Conservation (phyloP, 441 rosid genomes). For the Mallotus japonicus region DNA sequence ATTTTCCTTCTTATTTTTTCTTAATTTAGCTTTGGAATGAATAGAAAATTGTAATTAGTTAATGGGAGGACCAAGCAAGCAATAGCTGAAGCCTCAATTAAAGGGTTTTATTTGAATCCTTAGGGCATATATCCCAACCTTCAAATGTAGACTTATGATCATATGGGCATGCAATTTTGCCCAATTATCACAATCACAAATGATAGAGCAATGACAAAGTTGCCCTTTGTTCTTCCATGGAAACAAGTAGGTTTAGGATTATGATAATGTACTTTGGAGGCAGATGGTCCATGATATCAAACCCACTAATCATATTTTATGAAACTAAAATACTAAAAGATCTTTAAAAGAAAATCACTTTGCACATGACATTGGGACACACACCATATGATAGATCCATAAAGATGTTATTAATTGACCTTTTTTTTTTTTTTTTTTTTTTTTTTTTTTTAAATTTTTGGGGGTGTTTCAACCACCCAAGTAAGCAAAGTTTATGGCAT, state of each 20-base stretch:
- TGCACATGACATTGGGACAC: conserved; percentile 14
- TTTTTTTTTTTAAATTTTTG: too few relatives aligned
- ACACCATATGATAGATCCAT: conserved; percentile 23
- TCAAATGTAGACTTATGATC: conserved; percentile 8
- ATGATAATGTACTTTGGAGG: too few relatives aligned
- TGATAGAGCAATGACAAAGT: neutral
- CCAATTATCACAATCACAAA: neutral
- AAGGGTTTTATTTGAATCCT: neutral
- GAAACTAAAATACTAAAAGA: neutral
- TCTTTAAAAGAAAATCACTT: neutral
- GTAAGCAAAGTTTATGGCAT: neutral
- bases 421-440: neutral
- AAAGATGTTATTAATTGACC: neutral
- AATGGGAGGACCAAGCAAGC: neutral
- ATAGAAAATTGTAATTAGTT: conserved; percentile 1
- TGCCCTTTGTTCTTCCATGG: neutral
- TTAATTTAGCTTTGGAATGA: conserved; percentile 5
- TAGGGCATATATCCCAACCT: neutral
- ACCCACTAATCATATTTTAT: neutral
- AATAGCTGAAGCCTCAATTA: neutral
- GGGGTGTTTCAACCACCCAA: neutral
- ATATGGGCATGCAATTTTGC: neutral
- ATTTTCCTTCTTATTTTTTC: neutral
- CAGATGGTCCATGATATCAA: neutral
- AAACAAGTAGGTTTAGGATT: neutral